These are phyloP conservation scores for Penicillium digitatum DNA, from an alignment of 2,329 filamentous ascomycete species.

Conservation along the genomic window DNA sequence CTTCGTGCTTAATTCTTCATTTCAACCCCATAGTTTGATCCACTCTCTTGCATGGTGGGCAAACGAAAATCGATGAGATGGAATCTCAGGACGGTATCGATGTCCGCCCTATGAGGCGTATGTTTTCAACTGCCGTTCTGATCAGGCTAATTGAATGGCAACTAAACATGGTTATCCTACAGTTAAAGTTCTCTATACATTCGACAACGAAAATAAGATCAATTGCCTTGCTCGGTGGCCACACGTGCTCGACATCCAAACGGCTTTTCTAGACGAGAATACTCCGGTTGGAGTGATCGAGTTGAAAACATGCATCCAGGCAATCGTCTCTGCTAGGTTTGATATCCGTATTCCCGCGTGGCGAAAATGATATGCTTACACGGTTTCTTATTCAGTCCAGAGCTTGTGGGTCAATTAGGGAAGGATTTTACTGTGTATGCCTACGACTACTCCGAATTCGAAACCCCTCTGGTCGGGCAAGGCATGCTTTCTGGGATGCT, in stretches of 20 bases:
- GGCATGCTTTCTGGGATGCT: slow-evolving; percentile 88
- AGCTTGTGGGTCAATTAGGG: slow-evolving; percentile 69
- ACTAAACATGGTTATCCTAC: slow-evolving; percentile 22
- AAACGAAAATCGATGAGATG: slow-evolving; percentile 34
- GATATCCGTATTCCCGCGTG: slow-evolving; percentile 18
- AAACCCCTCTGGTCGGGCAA: slow-evolving; percentile 88
- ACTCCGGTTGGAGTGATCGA: slow-evolving; percentile 84
- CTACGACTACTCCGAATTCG: slow-evolving; percentile 92
- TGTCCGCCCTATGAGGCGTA: slow-evolving; percentile 65
- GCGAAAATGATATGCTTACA: slow-evolving; percentile 6
- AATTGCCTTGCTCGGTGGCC: slow-evolving; percentile 86
- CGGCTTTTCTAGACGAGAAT: slow-evolving; percentile 72
- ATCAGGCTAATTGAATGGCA: neutral
- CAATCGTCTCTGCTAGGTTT: slow-evolving; percentile 64
- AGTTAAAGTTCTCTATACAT: slow-evolving; percentile 98
- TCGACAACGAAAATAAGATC: slow-evolving; percentile 81
- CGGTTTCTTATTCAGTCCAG: slow-evolving; percentile 59
- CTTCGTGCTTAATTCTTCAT: slow-evolving; percentile 2
- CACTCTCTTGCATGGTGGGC: slow-evolving; percentile 30
- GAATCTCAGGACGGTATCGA: slow-evolving; percentile 52
- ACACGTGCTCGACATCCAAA: slow-evolving; percentile 73
- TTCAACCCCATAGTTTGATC: neutral
- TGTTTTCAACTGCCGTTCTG: slow-evolving; percentile 31
- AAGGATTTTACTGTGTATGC: slow-evolving; percentile 95
- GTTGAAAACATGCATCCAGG: slow-evolving; percentile 78